A percentile compares a stretch with the other conserved stretches of the same genome.
These are phyloP conservation scores for Magnolia changhungtana DNA, from an alignment of 164 flowering plant species.

Conservation along the genomic window DNA sequence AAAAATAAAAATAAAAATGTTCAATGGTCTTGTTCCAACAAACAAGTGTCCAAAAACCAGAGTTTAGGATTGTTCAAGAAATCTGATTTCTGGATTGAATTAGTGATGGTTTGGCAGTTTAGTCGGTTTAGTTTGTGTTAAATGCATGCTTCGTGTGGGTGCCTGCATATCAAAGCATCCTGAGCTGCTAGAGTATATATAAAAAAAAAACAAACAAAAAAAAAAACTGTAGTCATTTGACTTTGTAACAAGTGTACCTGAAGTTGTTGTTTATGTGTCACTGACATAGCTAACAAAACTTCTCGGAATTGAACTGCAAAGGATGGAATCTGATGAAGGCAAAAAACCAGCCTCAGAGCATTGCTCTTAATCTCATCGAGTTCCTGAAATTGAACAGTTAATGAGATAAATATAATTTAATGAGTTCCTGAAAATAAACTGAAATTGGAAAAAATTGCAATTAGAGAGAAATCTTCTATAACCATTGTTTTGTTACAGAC, in stretches of 20 bases:
- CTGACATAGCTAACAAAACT: slow-evolving; percentile 69
- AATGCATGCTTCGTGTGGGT: neutral
- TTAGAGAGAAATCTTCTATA: too few species aligned
- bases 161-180: neutral
- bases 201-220: too few species aligned
- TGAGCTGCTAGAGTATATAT: neutral
- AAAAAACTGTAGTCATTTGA: neutral
- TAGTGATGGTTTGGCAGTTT: neutral
- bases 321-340: slow-evolving; percentile 79
- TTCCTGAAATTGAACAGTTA: slow-evolving; percentile 45
- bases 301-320: slow-evolving; percentile 70
- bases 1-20: too few species aligned
- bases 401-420: neutral
- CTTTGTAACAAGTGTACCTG: slow-evolving; percentile 45
- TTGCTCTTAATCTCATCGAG: slow-evolving; percentile 51
- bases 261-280: slow-evolving; percentile 59
- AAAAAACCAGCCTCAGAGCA: slow-evolving; percentile 69
- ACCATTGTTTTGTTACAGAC: too few species aligned
- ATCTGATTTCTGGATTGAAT: neutral
- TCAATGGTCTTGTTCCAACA: too few species aligned
- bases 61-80: neutral
- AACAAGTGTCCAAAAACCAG: neutral
- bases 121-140: neutral
- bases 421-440: too few species aligned
- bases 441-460: too few species aligned